A percentile compares a stretch with the other conserved stretches of the same genome.
Conservation (phyloP, 208 protist species). For the Leptomonas pyrrhocoris region DNA sequence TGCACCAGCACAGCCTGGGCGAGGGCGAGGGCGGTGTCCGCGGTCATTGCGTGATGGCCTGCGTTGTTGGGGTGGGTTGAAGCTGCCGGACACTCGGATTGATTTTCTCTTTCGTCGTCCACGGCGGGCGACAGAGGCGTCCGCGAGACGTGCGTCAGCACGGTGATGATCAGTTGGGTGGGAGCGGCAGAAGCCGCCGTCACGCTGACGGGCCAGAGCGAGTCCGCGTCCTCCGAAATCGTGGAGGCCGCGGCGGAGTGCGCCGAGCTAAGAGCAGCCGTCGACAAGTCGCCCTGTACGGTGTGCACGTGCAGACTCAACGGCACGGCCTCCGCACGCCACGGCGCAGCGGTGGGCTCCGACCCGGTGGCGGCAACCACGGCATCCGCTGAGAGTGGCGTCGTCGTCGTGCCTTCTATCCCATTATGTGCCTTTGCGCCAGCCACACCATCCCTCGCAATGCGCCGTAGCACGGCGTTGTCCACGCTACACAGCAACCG, state of each 20-base stretch:
- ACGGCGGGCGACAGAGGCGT: background rate
- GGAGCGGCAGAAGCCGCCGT: constrained; percentile 5
- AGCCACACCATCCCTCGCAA: constrained; percentile 11
- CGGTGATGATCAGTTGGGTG: constrained; percentile 25
- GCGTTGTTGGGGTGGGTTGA: background rate
- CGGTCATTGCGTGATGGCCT: background rate
- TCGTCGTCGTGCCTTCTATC: background rate
- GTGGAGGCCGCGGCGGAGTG: constrained; percentile 12
- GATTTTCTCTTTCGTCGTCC: background rate
- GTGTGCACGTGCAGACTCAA: constrained; percentile 33
- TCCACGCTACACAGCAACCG: constrained; percentile 35
- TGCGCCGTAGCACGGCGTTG: constrained; percentile 20
- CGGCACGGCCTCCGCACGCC: constrained; percentile 15
- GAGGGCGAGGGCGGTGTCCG: constrained; percentile 1
- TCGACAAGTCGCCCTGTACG: constrained; percentile 12
- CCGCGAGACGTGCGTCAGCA: constrained; percentile 25
- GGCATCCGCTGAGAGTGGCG: background rate
- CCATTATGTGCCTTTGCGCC: background rate
- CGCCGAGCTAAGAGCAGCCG: background rate
- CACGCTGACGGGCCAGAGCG: constrained; percentile 6
- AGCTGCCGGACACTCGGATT: background rate
- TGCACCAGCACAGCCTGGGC: constrained; percentile 14
- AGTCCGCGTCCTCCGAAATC: constrained; percentile 17
- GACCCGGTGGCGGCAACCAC: no score
- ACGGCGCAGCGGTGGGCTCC: no score